phyloP scores from a whole-genome alignment of 768 basidiomycete genomes.

The Phlegmacium glaucopus region DNA sequence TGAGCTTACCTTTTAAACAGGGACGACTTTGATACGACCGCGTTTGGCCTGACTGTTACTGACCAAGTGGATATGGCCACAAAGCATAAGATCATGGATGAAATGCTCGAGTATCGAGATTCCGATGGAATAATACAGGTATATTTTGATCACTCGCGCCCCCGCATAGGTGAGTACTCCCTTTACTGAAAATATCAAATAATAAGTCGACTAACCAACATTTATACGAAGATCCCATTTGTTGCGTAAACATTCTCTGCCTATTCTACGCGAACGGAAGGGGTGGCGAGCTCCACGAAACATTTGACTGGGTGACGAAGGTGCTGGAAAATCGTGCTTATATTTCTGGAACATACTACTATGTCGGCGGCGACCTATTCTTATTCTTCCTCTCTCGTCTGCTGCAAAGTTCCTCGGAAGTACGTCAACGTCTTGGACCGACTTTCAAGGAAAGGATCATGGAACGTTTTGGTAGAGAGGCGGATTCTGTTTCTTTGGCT shows the following conservation, averaged over 20 bases:
- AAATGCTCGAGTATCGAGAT: slow-evolving; percentile 50
- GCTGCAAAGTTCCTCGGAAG: slow-evolving; percentile 1
- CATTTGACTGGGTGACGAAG: slow-evolving; percentile 11
- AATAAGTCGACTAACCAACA: not conserved
- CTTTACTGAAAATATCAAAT: no score
- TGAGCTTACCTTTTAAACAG: not conserved
- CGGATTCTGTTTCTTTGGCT: slow-evolving; percentile 40
- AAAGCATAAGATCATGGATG: slow-evolving; percentile 46
- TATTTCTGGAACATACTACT: slow-evolving; percentile 13
- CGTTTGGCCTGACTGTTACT: slow-evolving; percentile 46
- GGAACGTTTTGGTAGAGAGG: slow-evolving; percentile 10
- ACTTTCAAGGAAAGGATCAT: slow-evolving; percentile 4
- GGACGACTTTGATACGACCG: slow-evolving; percentile 55
- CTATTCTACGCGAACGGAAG: slow-evolving; percentile 11
- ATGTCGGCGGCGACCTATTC: slow-evolving; percentile 12
- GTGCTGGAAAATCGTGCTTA: slow-evolving; percentile 12
- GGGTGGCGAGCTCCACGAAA: slow-evolving; percentile 9
- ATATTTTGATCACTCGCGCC: slow-evolving; percentile 26
- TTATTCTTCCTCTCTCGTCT: slow-evolving; percentile 14
- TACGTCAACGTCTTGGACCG: not conserved
- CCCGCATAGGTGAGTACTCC: slow-evolving; percentile 1
- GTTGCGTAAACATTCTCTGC: slow-evolving; percentile 11
- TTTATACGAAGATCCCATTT: slow-evolving; percentile 4
- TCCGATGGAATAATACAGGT: slow-evolving; percentile 51
- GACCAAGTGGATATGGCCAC: slow-evolving; percentile 24